A percentile compares a stretch with the other conserved stretches of the same genome.
Evolutionary conservation across 2,329 filamentous ascomycete species (phyloP).

Genomic region (Ophiostoma pallidulum): DNA sequence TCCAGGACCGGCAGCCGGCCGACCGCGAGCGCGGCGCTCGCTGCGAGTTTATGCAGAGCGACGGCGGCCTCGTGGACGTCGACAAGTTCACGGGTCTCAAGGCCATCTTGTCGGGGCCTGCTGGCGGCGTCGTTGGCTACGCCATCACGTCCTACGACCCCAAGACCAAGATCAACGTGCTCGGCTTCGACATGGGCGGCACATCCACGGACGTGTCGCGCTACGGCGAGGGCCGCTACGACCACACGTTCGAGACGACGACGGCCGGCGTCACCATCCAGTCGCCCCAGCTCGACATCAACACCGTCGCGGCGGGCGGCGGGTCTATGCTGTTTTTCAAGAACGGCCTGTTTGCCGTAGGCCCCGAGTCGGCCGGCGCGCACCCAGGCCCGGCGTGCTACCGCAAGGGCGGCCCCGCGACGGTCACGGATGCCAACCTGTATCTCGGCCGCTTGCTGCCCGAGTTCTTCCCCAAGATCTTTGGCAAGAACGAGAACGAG

Average conservation of each 20-base stretch:
- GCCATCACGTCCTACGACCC: constrained; percentile 84
- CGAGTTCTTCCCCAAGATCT: constrained; percentile 92
- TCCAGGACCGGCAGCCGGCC: constrained; percentile 38
- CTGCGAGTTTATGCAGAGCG: constrained; percentile 93
- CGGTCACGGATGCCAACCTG: constrained; percentile 89
- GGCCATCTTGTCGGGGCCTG: constrained; percentile 80
- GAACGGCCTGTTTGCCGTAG: constrained; percentile 84
- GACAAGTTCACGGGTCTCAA: constrained; percentile 75
- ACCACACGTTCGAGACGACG: constrained; percentile 81
- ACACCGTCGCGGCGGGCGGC: constrained; percentile 86
- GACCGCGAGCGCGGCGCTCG: constrained; percentile 50
- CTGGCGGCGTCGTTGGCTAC: constrained; percentile 89
- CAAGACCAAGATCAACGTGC: constrained; percentile 72
- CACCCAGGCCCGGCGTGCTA: constrained; percentile 89
- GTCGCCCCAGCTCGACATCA: constrained; percentile 86
- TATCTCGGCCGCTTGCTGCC: constrained; percentile 76
- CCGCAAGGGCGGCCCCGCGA: constrained; percentile 77
- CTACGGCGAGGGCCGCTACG: constrained; percentile 76
- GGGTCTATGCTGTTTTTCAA: constrained; percentile 78
- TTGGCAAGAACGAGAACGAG: constrained; percentile 80
- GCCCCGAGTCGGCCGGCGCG: constrained; percentile 79
- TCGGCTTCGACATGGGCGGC: constrained; percentile 94
- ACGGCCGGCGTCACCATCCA: constrained; percentile 83
- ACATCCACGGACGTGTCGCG: constrained; percentile 87
- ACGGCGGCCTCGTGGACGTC: constrained; percentile 64